Percentiles rank a stretch among this genome's conserved stretches.
These are phyloP conservation scores for Populus trichocarpa DNA, from an alignment of 441 rosid genomes.

Conservation along the genomic window DNA sequence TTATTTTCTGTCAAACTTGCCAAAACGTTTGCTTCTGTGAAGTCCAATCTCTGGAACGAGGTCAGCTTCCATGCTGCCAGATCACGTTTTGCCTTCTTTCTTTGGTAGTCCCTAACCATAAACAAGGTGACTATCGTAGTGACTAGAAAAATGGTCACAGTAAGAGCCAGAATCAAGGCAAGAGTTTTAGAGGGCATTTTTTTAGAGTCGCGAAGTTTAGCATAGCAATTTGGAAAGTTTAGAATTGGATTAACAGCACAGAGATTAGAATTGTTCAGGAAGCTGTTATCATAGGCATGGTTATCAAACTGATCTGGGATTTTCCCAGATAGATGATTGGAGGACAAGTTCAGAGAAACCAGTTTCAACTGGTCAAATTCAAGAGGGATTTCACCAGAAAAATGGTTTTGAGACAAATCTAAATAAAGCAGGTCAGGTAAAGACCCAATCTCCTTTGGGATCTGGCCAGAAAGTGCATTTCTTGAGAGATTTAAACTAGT, in stretches of 20 bases:
- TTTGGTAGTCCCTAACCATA: slow-evolving; percentile 35
- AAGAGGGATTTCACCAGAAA: slow-evolving; percentile 69
- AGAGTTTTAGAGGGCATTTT: slow-evolving; percentile 44
- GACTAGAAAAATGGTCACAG: slow-evolving; percentile 26
- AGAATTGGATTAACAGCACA: slow-evolving; percentile 47
- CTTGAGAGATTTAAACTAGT: slow-evolving; percentile 45
- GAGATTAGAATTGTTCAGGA: slow-evolving; percentile 60
- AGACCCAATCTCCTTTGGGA: slow-evolving; percentile 56
- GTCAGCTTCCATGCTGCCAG: slow-evolving; percentile 73
- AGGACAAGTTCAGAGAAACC: slow-evolving; percentile 53
- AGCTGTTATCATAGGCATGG: slow-evolving; percentile 62
- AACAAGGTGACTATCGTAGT: slow-evolving; percentile 30
- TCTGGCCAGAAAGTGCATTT: slow-evolving; percentile 66
- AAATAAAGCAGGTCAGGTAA: slow-evolving; percentile 48
- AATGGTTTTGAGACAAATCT: slow-evolving; percentile 69
- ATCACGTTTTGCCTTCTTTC: slow-evolving; percentile 33
- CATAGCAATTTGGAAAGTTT: slow-evolving; percentile 52
- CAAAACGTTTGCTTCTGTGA: slow-evolving; percentile 55
- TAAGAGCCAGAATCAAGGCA: slow-evolving; percentile 40
- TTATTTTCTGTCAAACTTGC: slow-evolving; percentile 61
- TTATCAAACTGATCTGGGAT: slow-evolving; percentile 54
- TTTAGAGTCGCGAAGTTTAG: slow-evolving; percentile 17
- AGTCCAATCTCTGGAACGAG: slow-evolving; percentile 66
- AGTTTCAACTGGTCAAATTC: slow-evolving; percentile 49
- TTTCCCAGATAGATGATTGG: slow-evolving; percentile 59